phyloP scores from a whole-genome alignment of 2,329 filamentous ascomycete species.

The Aspergillus aculeatinus region DNA sequence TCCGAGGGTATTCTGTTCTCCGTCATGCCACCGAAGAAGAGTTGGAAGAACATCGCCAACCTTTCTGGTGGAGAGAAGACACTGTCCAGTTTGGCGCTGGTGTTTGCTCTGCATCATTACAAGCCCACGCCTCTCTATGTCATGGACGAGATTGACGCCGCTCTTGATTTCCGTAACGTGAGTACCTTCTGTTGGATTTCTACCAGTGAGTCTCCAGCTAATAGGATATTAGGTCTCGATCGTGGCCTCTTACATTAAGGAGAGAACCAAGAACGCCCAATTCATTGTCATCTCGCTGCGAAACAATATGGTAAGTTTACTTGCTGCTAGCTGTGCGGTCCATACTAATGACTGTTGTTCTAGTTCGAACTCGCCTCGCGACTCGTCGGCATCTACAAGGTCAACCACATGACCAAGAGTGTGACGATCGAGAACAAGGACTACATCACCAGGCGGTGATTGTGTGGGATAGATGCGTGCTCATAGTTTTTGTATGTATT shows the following conservation, averaged over 20 bases:
- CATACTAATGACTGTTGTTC: conserved; percentile 8
- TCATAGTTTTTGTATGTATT: conserved; percentile 3
- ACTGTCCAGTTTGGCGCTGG: conserved; percentile 82
- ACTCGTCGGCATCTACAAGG: conserved; percentile 97
- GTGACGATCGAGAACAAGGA: conserved; percentile 84
- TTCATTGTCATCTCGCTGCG: conserved; percentile 97
- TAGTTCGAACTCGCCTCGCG: conserved; percentile 90
- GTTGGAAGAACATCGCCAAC: conserved; percentile 99
- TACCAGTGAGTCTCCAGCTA: conserved; percentile 4
- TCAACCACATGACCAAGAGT: conserved; percentile 97
- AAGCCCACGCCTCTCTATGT: conserved; percentile 97
- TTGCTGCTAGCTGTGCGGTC: background rate
- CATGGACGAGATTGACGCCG: conserved; percentile 99
- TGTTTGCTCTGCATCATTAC: conserved; percentile 98
- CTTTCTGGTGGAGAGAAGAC: conserved; percentile 97
- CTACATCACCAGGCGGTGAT: conserved; percentile 56
- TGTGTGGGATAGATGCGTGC: conserved; percentile 2
- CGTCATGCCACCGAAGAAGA: conserved; percentile 99
- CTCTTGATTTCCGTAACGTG: conserved; percentile 95
- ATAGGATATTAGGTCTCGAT: conserved; percentile 72
- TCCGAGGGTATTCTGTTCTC: conserved; percentile 95
- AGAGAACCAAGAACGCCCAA: conserved; percentile 97
- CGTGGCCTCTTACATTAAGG: conserved; percentile 98
- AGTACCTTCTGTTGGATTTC: conserved; percentile 44
- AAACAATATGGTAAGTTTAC: conserved; percentile 79